Evolutionary conservation across 2,329 filamentous ascomycete species (phyloP), one percentile per base, ranked within the genome.

Genomic region (Aureobasidium sp.): DNA sequence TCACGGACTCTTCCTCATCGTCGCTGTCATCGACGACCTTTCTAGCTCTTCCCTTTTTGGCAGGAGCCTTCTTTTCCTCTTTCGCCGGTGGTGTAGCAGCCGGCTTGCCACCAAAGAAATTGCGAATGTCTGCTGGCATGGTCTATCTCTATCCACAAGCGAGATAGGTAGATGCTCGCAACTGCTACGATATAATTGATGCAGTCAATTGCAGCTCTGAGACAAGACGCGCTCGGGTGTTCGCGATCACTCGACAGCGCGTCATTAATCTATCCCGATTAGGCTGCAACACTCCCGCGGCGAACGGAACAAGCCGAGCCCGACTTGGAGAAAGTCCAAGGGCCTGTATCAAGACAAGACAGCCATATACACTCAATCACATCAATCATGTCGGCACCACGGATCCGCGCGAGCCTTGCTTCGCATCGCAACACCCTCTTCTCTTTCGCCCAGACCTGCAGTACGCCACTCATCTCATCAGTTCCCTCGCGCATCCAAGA

Each of bases 61-160:
- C 73, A 71, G 37, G 71, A 64, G 59, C 70, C 68, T 66, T 72
- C 69, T 65, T 61, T 68, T 80, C 58, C n/a, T 63, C 59, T 68
- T 80, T 62, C 67, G 80, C 73, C 64, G 69, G 79, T 16, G 82
- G 79, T 16, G 82, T 77, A 48, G 81, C 77, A 65, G 82, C 81
- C 57, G 85, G 84, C 74, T 91, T 91, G 64, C 88, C 85, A 61
- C 88, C 86, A 78, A 97, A 97, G 76, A 97, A 97, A 68, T 82
- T 91, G 71, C 92, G 84, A 70, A 97, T 97, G 75, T 97, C 93
- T 65, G 81, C 72, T 59, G 91, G 85, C 91, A 96, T 96, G 29
- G 21, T 59, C 25, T 45, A 13, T 44, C 5, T 45, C 27, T 57
- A 13, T 34, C 3, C 16, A 11, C 8, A 5, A 57, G 27, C 39